These are phyloP conservation scores for Trichosporon faecale DNA, from an alignment of 1,284 basidiomycete genomes.

Conservation along the genomic window DNA sequence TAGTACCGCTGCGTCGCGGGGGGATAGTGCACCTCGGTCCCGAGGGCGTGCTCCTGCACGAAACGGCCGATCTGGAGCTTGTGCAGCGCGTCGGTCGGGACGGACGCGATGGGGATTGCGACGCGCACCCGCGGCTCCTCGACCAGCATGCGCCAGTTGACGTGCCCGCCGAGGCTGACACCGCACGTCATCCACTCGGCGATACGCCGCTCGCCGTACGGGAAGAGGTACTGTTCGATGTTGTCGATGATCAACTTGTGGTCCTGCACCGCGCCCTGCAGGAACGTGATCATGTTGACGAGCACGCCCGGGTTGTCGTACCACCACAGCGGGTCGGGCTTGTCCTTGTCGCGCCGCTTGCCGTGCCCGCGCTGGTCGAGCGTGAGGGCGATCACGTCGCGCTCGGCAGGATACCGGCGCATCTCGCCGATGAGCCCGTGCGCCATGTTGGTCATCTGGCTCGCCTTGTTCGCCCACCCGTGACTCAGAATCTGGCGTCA, in stretches of 20 bases:
- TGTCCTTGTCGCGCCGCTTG: slow-evolving; percentile 60
- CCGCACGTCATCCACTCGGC: slow-evolving; percentile 62
- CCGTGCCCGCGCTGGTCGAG: slow-evolving; percentile 77
- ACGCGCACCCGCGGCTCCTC: slow-evolving; percentile 12
- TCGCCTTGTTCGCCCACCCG: slow-evolving; percentile 36
- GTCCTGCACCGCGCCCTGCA: slow-evolving; percentile 52
- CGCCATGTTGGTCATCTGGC: slow-evolving; percentile 37
- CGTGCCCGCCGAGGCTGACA: slow-evolving; percentile 54
- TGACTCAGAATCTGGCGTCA: slow-evolving; percentile 22
- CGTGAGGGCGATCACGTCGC: slow-evolving; percentile 46
- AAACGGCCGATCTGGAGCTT: slow-evolving; percentile 8
- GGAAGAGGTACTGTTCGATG: slow-evolving; percentile 73
- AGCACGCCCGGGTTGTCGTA: slow-evolving; percentile 5
- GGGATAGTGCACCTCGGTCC: background rate
- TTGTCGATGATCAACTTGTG: slow-evolving; percentile 78
- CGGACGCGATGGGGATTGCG: slow-evolving; percentile 7
- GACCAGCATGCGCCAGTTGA: slow-evolving; percentile 11
- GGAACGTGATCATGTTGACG: background rate
- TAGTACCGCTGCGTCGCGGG: slow-evolving; percentile 4
- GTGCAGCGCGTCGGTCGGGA: slow-evolving; percentile 10
- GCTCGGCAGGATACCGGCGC: slow-evolving; percentile 6
- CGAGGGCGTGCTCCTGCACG: background rate
- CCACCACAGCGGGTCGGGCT: slow-evolving; percentile 59
- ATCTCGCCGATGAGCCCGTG: slow-evolving; percentile 37
- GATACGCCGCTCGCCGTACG: slow-evolving; percentile 62